Percentiles rank a stretch among this genome's conserved stretches.
Evolutionary conservation across 140 eudicot genomes (phyloP).

Genomic region (Stevia rebaudiana): DNA sequence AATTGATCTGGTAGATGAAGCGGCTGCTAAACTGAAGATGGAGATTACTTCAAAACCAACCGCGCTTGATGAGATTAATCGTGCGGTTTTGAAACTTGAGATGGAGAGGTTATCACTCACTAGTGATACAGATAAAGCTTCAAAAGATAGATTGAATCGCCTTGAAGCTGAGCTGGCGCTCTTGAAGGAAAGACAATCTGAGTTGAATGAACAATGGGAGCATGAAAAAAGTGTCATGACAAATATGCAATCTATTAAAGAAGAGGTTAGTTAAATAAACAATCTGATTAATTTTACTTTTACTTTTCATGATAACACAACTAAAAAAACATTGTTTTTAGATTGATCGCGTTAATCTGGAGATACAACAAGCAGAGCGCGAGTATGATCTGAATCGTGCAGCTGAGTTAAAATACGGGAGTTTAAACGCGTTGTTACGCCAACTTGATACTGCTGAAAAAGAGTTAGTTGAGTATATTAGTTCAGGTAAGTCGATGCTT

Average conservation of each 20-base stretch:
- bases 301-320: background rate
- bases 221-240: conserved; percentile 92
- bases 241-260: conserved; percentile 83
- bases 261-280: conserved; percentile 64
- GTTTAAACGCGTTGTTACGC: conserved; percentile 69
- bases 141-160: conserved; percentile 80
- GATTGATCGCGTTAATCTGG: conserved; percentile 93
- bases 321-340: conserved; percentile 22
- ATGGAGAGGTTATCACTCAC: conserved; percentile 95
- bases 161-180: conserved; percentile 79
- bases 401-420: conserved; percentile 92
- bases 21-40: conserved; percentile 98
- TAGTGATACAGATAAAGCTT: conserved; percentile 89
- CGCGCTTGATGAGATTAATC: conserved; percentile 93
- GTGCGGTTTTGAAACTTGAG: conserved; percentile 81
- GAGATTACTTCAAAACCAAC: conserved; percentile 99
- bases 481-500: conserved; percentile 93
- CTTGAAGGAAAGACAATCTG: conserved; percentile 68
- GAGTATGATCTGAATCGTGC: conserved; percentile 95
- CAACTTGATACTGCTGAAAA: conserved; percentile 89
- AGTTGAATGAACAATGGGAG: conserved; percentile 90
- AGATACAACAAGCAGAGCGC: conserved; percentile 92
- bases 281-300: conserved; percentile 3
- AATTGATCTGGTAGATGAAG: conserved; percentile 92
- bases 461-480: conserved; percentile 72